Base-by-base conservation (phyloP, 176 grass and related monocot species). In the Elaeis guineensis region DNA sequence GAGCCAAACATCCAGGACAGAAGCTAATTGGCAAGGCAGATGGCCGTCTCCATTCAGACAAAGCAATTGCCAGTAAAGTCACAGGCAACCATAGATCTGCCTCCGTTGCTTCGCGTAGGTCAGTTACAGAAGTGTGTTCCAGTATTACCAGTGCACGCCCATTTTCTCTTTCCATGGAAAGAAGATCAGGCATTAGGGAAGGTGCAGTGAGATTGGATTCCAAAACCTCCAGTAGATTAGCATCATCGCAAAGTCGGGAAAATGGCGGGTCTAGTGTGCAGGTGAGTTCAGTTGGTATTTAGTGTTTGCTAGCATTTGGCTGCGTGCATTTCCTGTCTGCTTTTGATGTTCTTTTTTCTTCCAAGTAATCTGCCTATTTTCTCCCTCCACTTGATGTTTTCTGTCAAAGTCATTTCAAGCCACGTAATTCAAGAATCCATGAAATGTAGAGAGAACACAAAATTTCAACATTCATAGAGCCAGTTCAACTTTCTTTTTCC, bases 81-180 rank as follows among this genome's bases (percentile, higher is more conserved):
- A 79, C 71, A 67, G 57, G 48, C 73, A 35, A 64, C 59, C 64
- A 61, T 67, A 81, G 57, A 71, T 62, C 69, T 63, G 75, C 51
- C 30, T 82, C 75, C 19, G 72, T 71, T 57, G 29, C 30, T 20
- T 62, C 60, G 5, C 72, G 48, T 51, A 55, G 35, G 26, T 48
- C 70, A 2, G 66, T 73, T 69, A 21, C 49, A 77, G 61, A 89
- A 69, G 19, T 65, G 59, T 57, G 39, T 19, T 24, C 29, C 16
- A 74, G 67, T 79, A 4, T 59, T 54, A 52, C 49, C 5, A 49
- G 59, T 21, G 58, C 66, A 52, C 56, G 32, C 20, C 72, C 72
- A 1, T 78, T 83, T 12, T 63, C 70, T 48, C 70, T 69, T 74
- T 72, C 76, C 61, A 74, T 76, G 78, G 79, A 90, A 54, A 76